phyloP scores from a whole-genome alignment of 352 stramenopile species.

The Pythium folliculosum region DNA sequence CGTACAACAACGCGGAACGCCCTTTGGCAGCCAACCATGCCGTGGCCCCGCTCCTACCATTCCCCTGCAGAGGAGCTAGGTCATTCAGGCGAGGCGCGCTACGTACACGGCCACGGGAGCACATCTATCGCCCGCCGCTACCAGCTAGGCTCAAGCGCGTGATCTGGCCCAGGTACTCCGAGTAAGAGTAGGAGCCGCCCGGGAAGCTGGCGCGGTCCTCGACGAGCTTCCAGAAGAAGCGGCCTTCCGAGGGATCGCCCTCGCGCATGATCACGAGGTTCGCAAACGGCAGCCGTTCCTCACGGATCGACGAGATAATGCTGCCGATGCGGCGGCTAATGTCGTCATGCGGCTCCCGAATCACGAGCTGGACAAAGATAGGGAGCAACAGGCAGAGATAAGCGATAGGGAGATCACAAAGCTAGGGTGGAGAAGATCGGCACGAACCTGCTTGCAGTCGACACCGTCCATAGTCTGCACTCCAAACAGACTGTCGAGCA shows the following conservation, averaged over 20 bases:
- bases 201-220: slow-evolving; percentile 98
- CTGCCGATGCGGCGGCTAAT: slow-evolving; percentile 80
- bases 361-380: slow-evolving; percentile 55
- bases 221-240: slow-evolving; percentile 97
- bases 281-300: slow-evolving; percentile 82
- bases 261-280: slow-evolving; percentile 94
- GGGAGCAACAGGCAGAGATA: too few species aligned
- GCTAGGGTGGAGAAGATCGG: neutral
- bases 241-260: slow-evolving; percentile 91
- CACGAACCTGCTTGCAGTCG: slow-evolving; percentile 82
- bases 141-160: slow-evolving; percentile 68
- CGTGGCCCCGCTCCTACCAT: neutral
- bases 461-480: slow-evolving; percentile 93
- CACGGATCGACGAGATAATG: slow-evolving; percentile 89
- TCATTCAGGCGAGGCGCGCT: slow-evolving; percentile 13
- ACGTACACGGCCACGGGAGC: slow-evolving; percentile 4
- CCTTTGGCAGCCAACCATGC: too few species aligned
- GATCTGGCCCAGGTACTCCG: slow-evolving; percentile 95
- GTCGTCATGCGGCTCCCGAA: slow-evolving; percentile 86
- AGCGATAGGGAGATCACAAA: slow-evolving; percentile 23
- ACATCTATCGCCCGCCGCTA: slow-evolving; percentile 61
- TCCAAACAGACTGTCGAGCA: slow-evolving; percentile 95
- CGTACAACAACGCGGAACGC: neutral
- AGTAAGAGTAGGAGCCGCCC: slow-evolving; percentile 97
- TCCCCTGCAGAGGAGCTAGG: neutral